A percentile compares a stretch with the other conserved stretches of the same genome.
These are phyloP conservation scores for Boletus rubescentipes DNA, from an alignment of 768 basidiomycete genomes.

Conservation along the genomic window DNA sequence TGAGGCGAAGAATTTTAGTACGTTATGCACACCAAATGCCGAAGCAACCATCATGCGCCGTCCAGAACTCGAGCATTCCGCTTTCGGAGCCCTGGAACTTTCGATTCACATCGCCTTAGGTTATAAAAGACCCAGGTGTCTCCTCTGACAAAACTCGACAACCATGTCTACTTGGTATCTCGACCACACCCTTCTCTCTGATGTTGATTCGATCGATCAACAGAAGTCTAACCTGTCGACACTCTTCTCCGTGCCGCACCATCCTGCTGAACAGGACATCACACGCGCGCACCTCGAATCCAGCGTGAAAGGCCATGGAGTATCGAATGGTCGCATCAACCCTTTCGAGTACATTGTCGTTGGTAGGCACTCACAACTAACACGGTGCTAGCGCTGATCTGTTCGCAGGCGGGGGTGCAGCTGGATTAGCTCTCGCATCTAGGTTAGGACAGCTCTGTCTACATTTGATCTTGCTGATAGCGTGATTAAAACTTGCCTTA, in stretches of 20 bases:
- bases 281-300: background rate
- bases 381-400: background rate
- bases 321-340: background rate
- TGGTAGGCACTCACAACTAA: background rate
- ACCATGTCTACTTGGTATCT: background rate
- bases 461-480: background rate
- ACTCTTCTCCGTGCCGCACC: background rate
- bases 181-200: background rate
- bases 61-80: background rate
- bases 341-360: constrained; percentile 16
- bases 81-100: background rate
- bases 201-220: background rate
- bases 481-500: background rate
- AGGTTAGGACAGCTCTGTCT: constrained; percentile 1
- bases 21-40: background rate
- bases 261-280: background rate
- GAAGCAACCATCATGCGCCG: background rate
- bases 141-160: background rate
- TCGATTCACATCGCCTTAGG: background rate
- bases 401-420: constrained; percentile 14
- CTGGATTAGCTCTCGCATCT: constrained; percentile 18
- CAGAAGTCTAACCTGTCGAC: background rate
- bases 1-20: background rate
- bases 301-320: background rate
- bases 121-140: background rate